A percentile compares a stretch with the other conserved stretches of the same genome.
These are phyloP conservation scores for Prosopis cineraria DNA, from an alignment of 306 rosid genomes.

Conservation along the genomic window DNA sequence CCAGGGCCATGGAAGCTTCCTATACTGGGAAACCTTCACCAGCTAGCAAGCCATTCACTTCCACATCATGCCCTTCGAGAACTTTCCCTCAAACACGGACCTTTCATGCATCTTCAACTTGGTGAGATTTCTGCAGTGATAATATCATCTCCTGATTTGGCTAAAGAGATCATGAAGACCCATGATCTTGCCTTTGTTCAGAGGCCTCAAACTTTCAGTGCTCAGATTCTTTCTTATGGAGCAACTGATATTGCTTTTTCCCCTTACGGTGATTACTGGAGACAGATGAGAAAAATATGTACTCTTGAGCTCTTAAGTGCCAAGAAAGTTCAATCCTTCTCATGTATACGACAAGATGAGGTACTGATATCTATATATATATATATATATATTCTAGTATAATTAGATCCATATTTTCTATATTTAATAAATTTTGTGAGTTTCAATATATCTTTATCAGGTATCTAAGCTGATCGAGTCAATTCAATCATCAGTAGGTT, in stretches of 20 bases:
- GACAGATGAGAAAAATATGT: not conserved
- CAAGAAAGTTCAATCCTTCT: not conserved
- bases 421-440: no score
- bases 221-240: not conserved
- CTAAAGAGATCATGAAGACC: not conserved
- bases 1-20: constrained; percentile 7
- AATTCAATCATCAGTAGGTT: not conserved
- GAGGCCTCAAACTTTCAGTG: not conserved
- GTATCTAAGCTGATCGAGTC: not conserved
- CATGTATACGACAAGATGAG: not conserved
- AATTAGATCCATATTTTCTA: no score
- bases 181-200: not conserved
- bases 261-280: not conserved
- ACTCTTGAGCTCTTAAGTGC: not conserved
- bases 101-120: not conserved
- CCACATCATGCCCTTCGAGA: not conserved
- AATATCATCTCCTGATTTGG: not conserved
- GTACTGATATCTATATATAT: no score
- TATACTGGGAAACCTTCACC: not conserved
- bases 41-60: not conserved
- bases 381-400: no score
- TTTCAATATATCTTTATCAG: not conserved
- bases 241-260: not conserved
- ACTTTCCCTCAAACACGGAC: not conserved
- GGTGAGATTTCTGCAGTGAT: not conserved